A percentile compares a stretch with the other conserved stretches of the same genome.
Conservation (phyloP, 2,329 filamentous ascomycete species). For the Xylariomycetidae sp. region DNA sequence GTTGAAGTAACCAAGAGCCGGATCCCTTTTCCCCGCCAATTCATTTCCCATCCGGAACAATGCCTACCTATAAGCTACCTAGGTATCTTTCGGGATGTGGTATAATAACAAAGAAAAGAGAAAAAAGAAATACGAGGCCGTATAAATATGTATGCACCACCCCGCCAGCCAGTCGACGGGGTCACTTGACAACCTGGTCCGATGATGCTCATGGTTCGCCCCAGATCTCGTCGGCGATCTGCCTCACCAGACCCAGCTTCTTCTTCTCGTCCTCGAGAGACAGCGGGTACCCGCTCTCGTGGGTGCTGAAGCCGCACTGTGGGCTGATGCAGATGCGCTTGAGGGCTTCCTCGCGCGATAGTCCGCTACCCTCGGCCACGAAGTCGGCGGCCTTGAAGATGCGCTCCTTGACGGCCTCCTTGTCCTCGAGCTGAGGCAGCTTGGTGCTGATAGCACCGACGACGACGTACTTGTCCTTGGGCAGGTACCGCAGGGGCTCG, state of each 20-base stretch:
- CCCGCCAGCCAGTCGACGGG: too few species aligned
- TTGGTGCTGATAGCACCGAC: slow-evolving; percentile 62
- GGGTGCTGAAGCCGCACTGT: slow-evolving; percentile 71
- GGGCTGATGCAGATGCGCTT: slow-evolving; percentile 65
- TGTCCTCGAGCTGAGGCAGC: slow-evolving; percentile 56
- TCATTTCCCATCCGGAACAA: too few species aligned
- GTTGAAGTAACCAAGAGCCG: slow-evolving; percentile 23
- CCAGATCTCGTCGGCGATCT: slow-evolving; percentile 72
- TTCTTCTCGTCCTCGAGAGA: slow-evolving; percentile 66
- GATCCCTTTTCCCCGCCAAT: slow-evolving; percentile 1
- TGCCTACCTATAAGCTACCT: too few species aligned
- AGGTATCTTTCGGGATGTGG: too few species aligned
- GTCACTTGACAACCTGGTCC: too few species aligned
- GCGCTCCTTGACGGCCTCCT: slow-evolving; percentile 57
- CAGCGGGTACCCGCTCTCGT: slow-evolving; percentile 68
- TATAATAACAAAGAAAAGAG: too few species aligned
- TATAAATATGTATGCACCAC: too few species aligned
- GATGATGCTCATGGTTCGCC: slow-evolving; percentile 34
- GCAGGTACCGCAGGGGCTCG: slow-evolving; percentile 58
- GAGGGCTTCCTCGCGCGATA: slow-evolving; percentile 62
- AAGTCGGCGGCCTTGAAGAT: slow-evolving; percentile 60
- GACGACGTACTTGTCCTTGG: slow-evolving; percentile 58
- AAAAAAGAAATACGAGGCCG: too few species aligned
- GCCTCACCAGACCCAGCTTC: slow-evolving; percentile 66
- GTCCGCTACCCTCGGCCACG: slow-evolving; percentile 62